Base-by-base conservation (phyloP, 1,284 basidiomycete genomes). In the Fomes fomentarius region DNA sequence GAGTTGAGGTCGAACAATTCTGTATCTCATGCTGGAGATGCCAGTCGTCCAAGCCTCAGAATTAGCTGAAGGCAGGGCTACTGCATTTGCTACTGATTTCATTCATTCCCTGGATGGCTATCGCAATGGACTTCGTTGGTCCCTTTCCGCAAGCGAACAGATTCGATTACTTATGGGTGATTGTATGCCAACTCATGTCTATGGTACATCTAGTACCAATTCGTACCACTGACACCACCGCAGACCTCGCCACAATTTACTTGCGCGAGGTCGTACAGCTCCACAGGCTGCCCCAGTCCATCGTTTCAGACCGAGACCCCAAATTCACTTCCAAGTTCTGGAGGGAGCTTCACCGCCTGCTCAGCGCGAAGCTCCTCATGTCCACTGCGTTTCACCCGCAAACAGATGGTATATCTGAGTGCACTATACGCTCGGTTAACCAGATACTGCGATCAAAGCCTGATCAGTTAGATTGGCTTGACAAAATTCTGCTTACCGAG, bases 321-420 rank as follows among this genome's bases (percentile, higher is more conserved):
- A 66, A 66, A 39, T 71, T 71, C 45, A 68, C 60, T 1, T 60
- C 64, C 0, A 39, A 37, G 10, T 71, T 69, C 50, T 71, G 69
- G 69, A 21, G 44, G 0, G 64, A 69, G 50, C 24, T 68, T 1
- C 66, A 69, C 34, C 49, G 62, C 0, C 17, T 71, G 8, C 30
- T 69, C 10, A 69, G 70, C 0, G 61, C 63, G 0, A 66, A 63
- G 24, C 57, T 69, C 19, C 62, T 62, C 25, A 65, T 74, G 62
- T 66, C 71, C 0, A 66, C 66, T 0, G 37, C 60, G 0, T 76
- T 68, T 45, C n/a, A n/a, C n/a, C n/a, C n/a, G n/a, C n/a, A n/a
- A n/a, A n/a, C n/a, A n/a, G n/a, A n/a, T n/a, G n/a, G 71, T 0
- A 50, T 52, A 0, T 64, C 65, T 0, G 71, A 73, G 15, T 44